These are phyloP conservation scores for Pneumocystis murina DNA, from an alignment of 1,139 yeast species.

Conservation along the genomic window DNA sequence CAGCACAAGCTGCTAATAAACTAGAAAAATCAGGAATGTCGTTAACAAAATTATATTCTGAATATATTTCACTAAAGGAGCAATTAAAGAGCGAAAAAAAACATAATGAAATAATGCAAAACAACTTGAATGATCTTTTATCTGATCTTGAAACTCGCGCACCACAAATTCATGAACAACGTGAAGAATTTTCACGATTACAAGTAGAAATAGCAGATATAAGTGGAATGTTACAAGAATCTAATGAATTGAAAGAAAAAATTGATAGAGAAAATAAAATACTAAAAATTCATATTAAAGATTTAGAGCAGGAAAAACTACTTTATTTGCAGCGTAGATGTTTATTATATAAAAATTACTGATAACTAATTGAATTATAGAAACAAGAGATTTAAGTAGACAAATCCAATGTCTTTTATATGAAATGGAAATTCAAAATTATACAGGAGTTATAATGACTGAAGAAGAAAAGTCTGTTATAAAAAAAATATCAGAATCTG, in stretches of 20 bases:
- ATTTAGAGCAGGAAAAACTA: conserved; percentile 4
- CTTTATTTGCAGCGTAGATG: conserved; percentile 18
- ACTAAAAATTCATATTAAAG: conserved; percentile 20
- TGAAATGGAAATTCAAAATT: conserved; percentile 45
- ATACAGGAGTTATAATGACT: conserved; percentile 40
- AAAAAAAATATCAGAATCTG: conserved; percentile 25
- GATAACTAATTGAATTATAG: conserved; percentile 25
- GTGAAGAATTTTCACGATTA: conserved; percentile 34
- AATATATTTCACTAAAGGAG: conserved; percentile 45
- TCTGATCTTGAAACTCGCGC: conserved; percentile 65
- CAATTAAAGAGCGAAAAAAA: conserved; percentile 56
- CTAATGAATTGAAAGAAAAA: conserved; percentile 24
- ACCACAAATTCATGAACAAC: conserved; percentile 61
- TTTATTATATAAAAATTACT: not conserved
- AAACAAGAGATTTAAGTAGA: conserved; percentile 57
- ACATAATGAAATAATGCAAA: conserved; percentile 54
- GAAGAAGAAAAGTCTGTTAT: conserved; percentile 41
- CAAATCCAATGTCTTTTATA: conserved; percentile 63
- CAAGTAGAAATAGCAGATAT: conserved; percentile 40
- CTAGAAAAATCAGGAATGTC: conserved; percentile 43
- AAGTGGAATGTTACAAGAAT: conserved; percentile 33
- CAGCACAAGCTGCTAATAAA: conserved; percentile 33
- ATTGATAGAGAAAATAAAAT: conserved; percentile 22
- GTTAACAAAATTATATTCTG: conserved; percentile 53
- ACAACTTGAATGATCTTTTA: conserved; percentile 56